Evolutionary conservation across 1,284 basidiomycete genomes (phyloP).

Genomic region (Hypsizygus ulmarius): DNA sequence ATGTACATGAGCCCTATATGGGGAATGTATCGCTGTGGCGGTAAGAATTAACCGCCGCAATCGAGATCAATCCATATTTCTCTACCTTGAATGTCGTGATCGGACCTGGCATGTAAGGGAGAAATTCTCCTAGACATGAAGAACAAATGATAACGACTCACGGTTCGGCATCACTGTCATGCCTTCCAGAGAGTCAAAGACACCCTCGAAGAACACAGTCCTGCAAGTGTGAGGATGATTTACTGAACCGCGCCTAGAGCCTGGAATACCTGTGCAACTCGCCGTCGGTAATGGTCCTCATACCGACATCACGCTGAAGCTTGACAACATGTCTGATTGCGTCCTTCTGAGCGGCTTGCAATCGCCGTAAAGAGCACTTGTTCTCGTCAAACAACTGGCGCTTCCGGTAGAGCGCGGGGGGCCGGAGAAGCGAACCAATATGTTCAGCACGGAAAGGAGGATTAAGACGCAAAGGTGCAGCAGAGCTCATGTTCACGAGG

Average conservation of each 20-base stretch:
- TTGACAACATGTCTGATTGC: constrained; percentile 51
- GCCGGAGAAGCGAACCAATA: constrained; percentile 60
- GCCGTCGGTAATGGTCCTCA: constrained; percentile 61
- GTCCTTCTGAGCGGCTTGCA: constrained; percentile 50
- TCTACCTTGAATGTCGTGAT: constrained; percentile 43
- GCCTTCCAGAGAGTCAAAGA: constrained; percentile 62
- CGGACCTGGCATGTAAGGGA: constrained; percentile 26
- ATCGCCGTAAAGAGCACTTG: constrained; percentile 38
- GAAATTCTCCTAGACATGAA: constrained; percentile 7
- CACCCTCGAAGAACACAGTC: constrained; percentile 56
- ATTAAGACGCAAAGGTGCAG: constrained; percentile 22
- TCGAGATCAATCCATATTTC: not conserved
- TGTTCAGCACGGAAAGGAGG: constrained; percentile 57
- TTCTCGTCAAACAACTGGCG: constrained; percentile 42
- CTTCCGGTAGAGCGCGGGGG: constrained; percentile 46
- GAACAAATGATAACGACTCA: constrained; percentile 29
- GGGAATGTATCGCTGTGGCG: constrained; percentile 44
- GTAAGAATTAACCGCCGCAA: not conserved
- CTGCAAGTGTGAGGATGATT: constrained; percentile 28
- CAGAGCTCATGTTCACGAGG: constrained; percentile 19
- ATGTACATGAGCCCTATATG: constrained; percentile 39
- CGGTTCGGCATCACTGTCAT: constrained; percentile 56
- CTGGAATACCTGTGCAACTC: constrained; percentile 45
- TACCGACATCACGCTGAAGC: constrained; percentile 48
- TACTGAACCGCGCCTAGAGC: not conserved